These are phyloP conservation scores for Sclerotiophoma versabilis DNA, from an alignment of 2,329 filamentous ascomycete species.

Conservation along the genomic window DNA sequence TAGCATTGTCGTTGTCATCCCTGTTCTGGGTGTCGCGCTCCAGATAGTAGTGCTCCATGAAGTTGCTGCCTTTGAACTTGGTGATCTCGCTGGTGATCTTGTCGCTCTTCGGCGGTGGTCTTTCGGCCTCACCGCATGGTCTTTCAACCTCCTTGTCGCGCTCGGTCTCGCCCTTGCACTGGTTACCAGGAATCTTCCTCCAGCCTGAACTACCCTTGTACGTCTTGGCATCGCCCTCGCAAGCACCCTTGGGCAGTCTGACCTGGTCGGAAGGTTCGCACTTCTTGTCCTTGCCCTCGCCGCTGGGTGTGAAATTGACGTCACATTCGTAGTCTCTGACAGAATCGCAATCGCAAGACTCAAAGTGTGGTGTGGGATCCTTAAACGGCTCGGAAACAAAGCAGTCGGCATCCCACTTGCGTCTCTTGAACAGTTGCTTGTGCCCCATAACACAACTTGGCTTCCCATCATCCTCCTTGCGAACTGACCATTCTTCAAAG, in stretches of 20 bases:
- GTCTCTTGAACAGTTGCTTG: slow-evolving; percentile 82
- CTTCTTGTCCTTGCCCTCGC: slow-evolving; percentile 61
- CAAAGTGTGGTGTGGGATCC: slow-evolving; percentile 72
- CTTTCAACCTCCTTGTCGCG: slow-evolving; percentile 67
- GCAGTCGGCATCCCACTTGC: slow-evolving; percentile 88
- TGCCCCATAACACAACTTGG: slow-evolving; percentile 95
- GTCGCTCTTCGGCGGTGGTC: slow-evolving; percentile 66
- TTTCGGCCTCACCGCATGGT: slow-evolving; percentile 70
- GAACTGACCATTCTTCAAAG: slow-evolving; percentile 86
- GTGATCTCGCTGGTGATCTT: slow-evolving; percentile 69
- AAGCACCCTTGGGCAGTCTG: slow-evolving; percentile 73
- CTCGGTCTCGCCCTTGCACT: slow-evolving; percentile 54
- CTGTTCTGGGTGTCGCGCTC: slow-evolving; percentile 71
- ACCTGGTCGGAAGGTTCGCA: slow-evolving; percentile 73
- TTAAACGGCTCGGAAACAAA: slow-evolving; percentile 88
- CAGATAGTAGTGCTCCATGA: slow-evolving; percentile 73
- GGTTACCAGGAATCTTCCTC: slow-evolving; percentile 78
- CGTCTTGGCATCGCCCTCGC: slow-evolving; percentile 72
- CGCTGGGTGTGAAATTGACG: slow-evolving; percentile 76
- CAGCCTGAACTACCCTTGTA: slow-evolving; percentile 91
- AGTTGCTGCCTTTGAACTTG: slow-evolving; percentile 67
- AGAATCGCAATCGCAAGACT: slow-evolving; percentile 81
- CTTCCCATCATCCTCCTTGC: slow-evolving; percentile 79
- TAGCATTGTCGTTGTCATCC: slow-evolving; percentile 75
- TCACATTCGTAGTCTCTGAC: slow-evolving; percentile 90